Percentiles rank a stretch among this genome's conserved stretches.
These are phyloP conservation scores for Wickerhamiella slavikovae DNA, from an alignment of 805 yeast species.

Conservation along the genomic window DNA sequence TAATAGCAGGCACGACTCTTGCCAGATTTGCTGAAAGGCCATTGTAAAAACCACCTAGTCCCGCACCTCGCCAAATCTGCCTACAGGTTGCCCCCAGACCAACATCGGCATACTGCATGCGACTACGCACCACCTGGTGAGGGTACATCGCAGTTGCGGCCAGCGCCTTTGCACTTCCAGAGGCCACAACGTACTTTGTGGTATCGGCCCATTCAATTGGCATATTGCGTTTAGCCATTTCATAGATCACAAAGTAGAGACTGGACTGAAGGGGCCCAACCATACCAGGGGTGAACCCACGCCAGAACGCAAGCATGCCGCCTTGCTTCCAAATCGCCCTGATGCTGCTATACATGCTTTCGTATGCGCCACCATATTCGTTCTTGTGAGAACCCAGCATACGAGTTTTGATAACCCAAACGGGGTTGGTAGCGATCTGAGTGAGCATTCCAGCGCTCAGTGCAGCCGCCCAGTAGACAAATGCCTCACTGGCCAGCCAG, in stretches of 20 bases:
- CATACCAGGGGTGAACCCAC: constrained; percentile 53
- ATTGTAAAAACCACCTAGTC: constrained; percentile 53
- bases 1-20: constrained; percentile 82
- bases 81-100: constrained; percentile 18
- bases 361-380: constrained; percentile 30
- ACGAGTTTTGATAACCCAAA: constrained; percentile 88
- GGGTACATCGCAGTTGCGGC: constrained; percentile 63
- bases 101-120: constrained; percentile 32
- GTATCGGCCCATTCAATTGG: constrained; percentile 16
- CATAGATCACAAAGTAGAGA: constrained; percentile 70
- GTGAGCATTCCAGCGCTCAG: constrained; percentile 58
- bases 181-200: constrained; percentile 39
- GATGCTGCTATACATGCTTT: constrained; percentile 36
- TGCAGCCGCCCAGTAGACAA: constrained; percentile 26
- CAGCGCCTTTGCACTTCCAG: constrained; percentile 46
- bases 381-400: constrained; percentile 33
- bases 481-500: constrained; percentile 2
- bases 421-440: constrained; percentile 68
- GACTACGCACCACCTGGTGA: constrained; percentile 56
- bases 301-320: constrained; percentile 45
- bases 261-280: constrained; percentile 81
- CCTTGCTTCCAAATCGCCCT: constrained; percentile 27
- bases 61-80: constrained; percentile 28
- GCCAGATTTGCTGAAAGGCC: constrained; percentile 63
- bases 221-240: constrained; percentile 37